phyloP scores from a whole-genome alignment of 371 early-diverging fungal species.

The Enterospora canceri region DNA sequence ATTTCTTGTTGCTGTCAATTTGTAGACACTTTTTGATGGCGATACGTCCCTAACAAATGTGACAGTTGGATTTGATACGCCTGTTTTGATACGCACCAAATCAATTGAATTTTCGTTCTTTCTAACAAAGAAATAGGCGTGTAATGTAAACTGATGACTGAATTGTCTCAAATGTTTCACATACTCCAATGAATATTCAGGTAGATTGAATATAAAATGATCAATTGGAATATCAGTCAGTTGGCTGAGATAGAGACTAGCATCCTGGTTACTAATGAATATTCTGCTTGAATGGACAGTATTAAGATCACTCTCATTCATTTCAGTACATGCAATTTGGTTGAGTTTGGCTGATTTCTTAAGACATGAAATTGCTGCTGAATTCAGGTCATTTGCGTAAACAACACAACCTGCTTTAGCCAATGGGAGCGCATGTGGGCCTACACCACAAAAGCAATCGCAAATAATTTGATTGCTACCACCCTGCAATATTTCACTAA shows the following conservation, averaged over 20 bases:
- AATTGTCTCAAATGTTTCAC: slow-evolving; percentile 25
- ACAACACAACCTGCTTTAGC: slow-evolving; percentile 43
- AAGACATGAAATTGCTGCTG: slow-evolving; percentile 49
- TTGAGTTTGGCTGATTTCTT: slow-evolving; percentile 44
- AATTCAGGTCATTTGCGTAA: slow-evolving; percentile 55
- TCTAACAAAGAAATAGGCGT: slow-evolving; percentile 53
- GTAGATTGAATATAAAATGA: slow-evolving; percentile 56
- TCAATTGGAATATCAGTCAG: slow-evolving; percentile 33
- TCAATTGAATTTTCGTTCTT: slow-evolving; percentile 13
- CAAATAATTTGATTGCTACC: slow-evolving; percentile 36
- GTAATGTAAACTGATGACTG: slow-evolving; percentile 14
- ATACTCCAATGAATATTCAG: slow-evolving; percentile 51
- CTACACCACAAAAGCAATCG: slow-evolving; percentile 58
- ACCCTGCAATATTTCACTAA: slow-evolving; percentile 16
- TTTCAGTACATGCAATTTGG: slow-evolving; percentile 20
- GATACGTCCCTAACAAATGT: slow-evolving; percentile 51
- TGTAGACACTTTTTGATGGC: slow-evolving; percentile 53
- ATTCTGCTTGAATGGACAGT: too few relatives aligned
- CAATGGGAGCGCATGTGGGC: slow-evolving; percentile 51
- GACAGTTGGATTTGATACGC: slow-evolving; percentile 4
- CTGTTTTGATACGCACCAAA: slow-evolving; percentile 14
- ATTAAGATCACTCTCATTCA: not conserved
- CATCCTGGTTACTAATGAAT: slow-evolving; percentile 39
- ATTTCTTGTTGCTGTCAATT: too few relatives aligned
- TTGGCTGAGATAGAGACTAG: slow-evolving; percentile 43